phyloP scores from a whole-genome alignment of 176 grass and related monocot genomes.

The Phoenix roebelenii region DNA sequence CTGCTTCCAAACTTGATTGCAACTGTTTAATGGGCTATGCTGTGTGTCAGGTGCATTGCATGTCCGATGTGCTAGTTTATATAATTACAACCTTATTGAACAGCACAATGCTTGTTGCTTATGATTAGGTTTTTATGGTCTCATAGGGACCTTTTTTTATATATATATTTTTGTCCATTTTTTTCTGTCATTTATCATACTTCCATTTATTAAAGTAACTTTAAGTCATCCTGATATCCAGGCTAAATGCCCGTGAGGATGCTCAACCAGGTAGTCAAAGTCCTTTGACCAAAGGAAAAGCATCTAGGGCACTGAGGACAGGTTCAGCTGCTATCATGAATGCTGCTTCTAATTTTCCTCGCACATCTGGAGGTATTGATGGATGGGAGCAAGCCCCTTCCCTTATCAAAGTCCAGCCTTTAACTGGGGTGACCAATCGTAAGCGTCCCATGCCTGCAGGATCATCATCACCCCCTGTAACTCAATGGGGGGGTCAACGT shows the following conservation, averaged over 20 bases:
- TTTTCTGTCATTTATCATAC: slow-evolving; percentile 6
- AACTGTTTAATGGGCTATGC: too few species aligned
- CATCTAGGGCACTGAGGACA: slow-evolving; percentile 56
- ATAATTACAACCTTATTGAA: too few species aligned
- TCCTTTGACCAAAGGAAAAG: slow-evolving; percentile 65
- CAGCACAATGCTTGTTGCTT: too few species aligned
- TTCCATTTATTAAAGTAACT: too few species aligned
- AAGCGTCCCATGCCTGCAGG: slow-evolving; percentile 46
- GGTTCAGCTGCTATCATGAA: slow-evolving; percentile 40
- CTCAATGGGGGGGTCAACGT: slow-evolving; percentile 62
- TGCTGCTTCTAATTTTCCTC: slow-evolving; percentile 48
- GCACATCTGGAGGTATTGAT: slow-evolving; percentile 41
- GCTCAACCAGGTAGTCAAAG: slow-evolving; percentile 39
- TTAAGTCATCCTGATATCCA: slow-evolving; percentile 7
- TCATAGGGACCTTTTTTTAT: too few species aligned
- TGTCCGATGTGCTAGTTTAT: too few species aligned
- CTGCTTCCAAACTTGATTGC: too few species aligned
- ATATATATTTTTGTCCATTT: neutral
- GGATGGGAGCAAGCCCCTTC: slow-evolving; percentile 44
- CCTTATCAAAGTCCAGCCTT: slow-evolving; percentile 54
- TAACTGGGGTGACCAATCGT: slow-evolving; percentile 35
- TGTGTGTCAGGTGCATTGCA: too few species aligned
- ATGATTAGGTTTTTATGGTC: too few species aligned
- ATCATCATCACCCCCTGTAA: slow-evolving; percentile 52
- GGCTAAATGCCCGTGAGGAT: slow-evolving; percentile 50